Conservation (phyloP, 345 rosid genomes). For the Ceriops tagal region DNA sequence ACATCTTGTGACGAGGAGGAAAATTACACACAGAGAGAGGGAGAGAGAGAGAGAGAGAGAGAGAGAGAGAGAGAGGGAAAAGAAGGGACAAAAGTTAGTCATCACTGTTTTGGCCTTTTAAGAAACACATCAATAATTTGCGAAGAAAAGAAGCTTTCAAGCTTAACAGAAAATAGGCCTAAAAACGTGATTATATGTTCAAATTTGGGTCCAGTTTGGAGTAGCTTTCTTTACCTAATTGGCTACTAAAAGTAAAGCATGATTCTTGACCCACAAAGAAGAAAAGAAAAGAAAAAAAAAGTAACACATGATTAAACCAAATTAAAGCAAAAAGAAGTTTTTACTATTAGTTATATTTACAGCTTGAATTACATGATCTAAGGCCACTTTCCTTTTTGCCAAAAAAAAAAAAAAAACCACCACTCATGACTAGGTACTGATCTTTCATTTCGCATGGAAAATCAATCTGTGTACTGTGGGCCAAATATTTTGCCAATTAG, state of each 20-base stretch:
- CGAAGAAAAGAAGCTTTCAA: constrained; percentile 41
- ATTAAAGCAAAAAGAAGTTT: too few species aligned
- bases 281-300: too few species aligned
- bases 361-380: background rate
- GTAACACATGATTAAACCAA: too few species aligned
- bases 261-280: too few species aligned
- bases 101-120: constrained; percentile 46
- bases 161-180: constrained; percentile 12
- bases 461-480: too few species aligned
- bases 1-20: background rate
- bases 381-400: too few species aligned
- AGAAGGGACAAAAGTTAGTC: background rate
- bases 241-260: background rate
- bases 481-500: too few species aligned
- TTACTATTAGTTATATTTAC: background rate
- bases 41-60: background rate
- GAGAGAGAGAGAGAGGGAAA: constrained; percentile 11
- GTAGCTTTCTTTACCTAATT: constrained; percentile 22
- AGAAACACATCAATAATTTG: constrained; percentile 38
- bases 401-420: too few species aligned
- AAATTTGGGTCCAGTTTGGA: constrained; percentile 8
- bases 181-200: constrained; percentile 19
- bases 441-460: background rate
- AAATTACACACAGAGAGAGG: constrained; percentile 2
- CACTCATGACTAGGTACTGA: background rate